Base-by-base conservation (phyloP, 805 yeast genomes). In the Yarrowia porcina region DNA sequence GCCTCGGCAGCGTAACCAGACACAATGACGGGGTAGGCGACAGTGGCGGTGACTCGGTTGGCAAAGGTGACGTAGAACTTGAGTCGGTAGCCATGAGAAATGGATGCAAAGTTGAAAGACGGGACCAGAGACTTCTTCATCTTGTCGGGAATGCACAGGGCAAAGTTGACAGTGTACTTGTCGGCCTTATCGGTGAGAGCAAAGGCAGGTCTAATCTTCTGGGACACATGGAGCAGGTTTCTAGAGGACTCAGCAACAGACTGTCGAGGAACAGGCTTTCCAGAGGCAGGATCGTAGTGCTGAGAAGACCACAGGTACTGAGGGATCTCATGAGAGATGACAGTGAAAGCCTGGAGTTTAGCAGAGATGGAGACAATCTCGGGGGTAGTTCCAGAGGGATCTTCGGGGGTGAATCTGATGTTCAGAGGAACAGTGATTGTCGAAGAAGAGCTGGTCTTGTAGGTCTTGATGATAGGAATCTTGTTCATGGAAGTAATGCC, bases 261-360 rank as follows among this genome's bases (percentile, higher is more conserved):
- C 44, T 36, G 59, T 35, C 59, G 44, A 13, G 59, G 59, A 7
- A 52, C 59, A 10, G 59, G 59, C 44, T 36, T 27, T 13, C 59
- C 59, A 4, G 59, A 52, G 13, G 59, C 10, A 13, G 59, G 59
- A 6, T 52, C 59, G 59, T 52, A 52, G 44, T 52, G 59, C 59
- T 52, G 59, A 13, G 59, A 52, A 23, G 59, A 52, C 59, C 59
- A 52, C 59, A 52, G 44, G 44, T 52, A 52, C 59, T 52, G 59
- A 23, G 59, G 59, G 25, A 52, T 52, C 59, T 52, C 59, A 18
- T 52, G 59, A 15, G 59, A 52, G 33, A 52, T 52, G 44, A 52
- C 59, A 7, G 59, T 52, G 59, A 23, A 36, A 13, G 59, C 59
- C 59, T 52, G 59, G 25, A 52, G 59, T 33, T 52, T 52, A 32